Base-by-base conservation (phyloP, 1,284 basidiomycete species). In the Puccinia novopanici region DNA sequence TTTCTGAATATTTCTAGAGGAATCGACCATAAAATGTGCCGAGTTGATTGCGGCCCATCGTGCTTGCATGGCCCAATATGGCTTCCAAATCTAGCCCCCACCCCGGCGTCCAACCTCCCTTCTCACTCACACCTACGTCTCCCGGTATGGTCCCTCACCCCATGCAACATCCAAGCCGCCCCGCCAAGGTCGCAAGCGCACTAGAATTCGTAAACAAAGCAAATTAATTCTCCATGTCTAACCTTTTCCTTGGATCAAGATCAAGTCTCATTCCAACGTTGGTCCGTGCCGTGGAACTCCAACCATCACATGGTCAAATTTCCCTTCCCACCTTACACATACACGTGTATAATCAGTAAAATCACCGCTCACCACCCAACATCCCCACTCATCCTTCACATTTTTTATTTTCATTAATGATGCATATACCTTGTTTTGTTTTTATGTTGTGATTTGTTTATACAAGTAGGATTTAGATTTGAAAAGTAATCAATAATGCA, bases 11-110 rank as follows among this genome's bases (percentile, higher is more conserved):
- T n/a, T n/a, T 63, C 12, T 42, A 80, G 68, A 40, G 17, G 78
- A 80, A 73, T 80, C 78, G 24, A 65, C 57, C 19, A 59, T 63
- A 10, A 80, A 71, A 70, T 80, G 78, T 45, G 68, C 70, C 45
- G 78, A 80, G 24, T 37, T 80, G 27, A 80, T 80, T 37, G 78
- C 55, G n/a, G 78, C 78, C 65, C 78, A 80, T 65, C 68, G 78
- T 54, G 70, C 68, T 52, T 80, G 78, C 48, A 80, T 80, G 78
- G 78, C 67, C 52, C 70, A 72, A 54, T 73, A 80, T 50, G 78
- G 78, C 9, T 80, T 80, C 59, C 37, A 71, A 34, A 73, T 80
- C 50, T 80, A 73, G 19, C 50, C 9, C 50, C 9, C 50, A 52
- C 19, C 50, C 19, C 19, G n/a, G n/a, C 19, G 10, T 10, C 4